Percentiles rank a stretch among this genome's conserved stretches.
Conservation (phyloP, 352 stramenopile genomes). For the Globisporangium okanoganense region DNA sequence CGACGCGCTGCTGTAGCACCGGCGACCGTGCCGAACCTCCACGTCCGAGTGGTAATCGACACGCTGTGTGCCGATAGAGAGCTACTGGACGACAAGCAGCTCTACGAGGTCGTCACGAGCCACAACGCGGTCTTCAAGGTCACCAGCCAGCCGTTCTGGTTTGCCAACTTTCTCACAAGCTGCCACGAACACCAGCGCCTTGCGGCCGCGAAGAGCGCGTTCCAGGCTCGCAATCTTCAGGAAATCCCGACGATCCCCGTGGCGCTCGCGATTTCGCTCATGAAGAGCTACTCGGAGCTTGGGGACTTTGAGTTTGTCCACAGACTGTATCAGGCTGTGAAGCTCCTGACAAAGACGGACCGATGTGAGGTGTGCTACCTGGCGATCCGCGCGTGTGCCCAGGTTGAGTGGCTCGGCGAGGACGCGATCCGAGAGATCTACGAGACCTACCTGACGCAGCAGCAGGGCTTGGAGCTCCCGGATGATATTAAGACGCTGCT, state of each 20-base stretch:
- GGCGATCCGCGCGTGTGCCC: slow-evolving; percentile 4
- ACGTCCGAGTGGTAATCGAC: slow-evolving; percentile 7
- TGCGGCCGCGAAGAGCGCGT: slow-evolving; percentile 6
- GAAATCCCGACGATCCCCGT: slow-evolving; percentile 9
- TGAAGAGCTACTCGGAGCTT: neutral
- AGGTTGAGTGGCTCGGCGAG: slow-evolving; percentile 11
- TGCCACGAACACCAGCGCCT: slow-evolving; percentile 10
- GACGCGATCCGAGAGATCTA: slow-evolving; percentile 5
- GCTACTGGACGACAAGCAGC: neutral
- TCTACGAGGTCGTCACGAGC: neutral
- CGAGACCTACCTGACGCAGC: neutral
- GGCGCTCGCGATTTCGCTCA: slow-evolving; percentile 2
- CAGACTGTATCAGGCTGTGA: neutral
- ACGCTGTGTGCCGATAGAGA: slow-evolving; percentile 7
- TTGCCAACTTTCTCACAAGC: slow-evolving; percentile 2
- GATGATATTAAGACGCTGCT: slow-evolving; percentile 2
- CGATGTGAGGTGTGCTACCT: neutral
- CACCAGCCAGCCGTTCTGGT: slow-evolving; percentile 9
- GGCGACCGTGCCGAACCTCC: slow-evolving; percentile 5
- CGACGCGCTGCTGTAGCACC: neutral
- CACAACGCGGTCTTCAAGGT: neutral
- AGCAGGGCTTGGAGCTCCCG: neutral
- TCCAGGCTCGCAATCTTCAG: neutral
- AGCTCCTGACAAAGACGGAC: neutral
- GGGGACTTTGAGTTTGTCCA: slow-evolving; percentile 12